Conservation (phyloP, 2,329 filamentous ascomycete genomes). For the Corynespora cassiicola region DNA sequence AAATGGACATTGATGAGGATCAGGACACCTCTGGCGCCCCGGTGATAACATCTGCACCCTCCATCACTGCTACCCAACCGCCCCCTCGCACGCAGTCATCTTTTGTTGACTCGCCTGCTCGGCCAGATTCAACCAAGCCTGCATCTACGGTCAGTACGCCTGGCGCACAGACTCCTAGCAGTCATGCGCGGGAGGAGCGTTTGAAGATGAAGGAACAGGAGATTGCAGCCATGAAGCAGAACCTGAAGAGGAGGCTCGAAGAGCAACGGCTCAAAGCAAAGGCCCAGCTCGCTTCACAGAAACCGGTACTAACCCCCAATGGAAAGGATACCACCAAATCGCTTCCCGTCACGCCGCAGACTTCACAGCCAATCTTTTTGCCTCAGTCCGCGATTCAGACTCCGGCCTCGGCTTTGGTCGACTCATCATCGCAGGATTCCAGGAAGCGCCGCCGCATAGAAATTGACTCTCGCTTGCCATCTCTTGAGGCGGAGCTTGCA, state of each 20-base stretch:
- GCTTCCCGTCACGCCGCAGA: too few relatives aligned
- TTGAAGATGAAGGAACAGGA: slow-evolving; percentile 56
- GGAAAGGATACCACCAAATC: too few relatives aligned
- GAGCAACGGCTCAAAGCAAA: slow-evolving; percentile 16
- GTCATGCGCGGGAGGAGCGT: slow-evolving; percentile 47
- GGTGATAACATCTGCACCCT: slow-evolving; percentile 7
- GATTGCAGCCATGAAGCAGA: slow-evolving; percentile 53
- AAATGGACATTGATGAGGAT: slow-evolving; percentile 69
- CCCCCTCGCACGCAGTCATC: slow-evolving; percentile 19
- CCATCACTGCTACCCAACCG: slow-evolving; percentile 10
- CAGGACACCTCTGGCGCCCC: slow-evolving; percentile 56
- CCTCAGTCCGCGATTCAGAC: too few relatives aligned
- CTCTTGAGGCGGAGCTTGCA: slow-evolving; percentile 53
- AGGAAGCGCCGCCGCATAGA: slow-evolving; percentile 54
- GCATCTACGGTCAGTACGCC: slow-evolving; percentile 38
- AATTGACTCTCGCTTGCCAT: slow-evolving; percentile 56
- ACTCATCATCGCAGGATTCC: slow-evolving; percentile 28
- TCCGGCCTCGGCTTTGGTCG: neutral
- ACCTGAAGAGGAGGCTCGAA: slow-evolving; percentile 33
- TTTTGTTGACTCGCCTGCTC: slow-evolving; percentile 32
- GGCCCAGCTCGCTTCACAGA: slow-evolving; percentile 3
- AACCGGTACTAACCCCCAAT: too few relatives aligned
- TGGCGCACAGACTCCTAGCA: slow-evolving; percentile 44
- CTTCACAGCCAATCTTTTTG: too few relatives aligned
- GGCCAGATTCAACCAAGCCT: slow-evolving; percentile 27